Conservation (phyloP, 257 asterid species). For the Buddleja alternifolia region DNA sequence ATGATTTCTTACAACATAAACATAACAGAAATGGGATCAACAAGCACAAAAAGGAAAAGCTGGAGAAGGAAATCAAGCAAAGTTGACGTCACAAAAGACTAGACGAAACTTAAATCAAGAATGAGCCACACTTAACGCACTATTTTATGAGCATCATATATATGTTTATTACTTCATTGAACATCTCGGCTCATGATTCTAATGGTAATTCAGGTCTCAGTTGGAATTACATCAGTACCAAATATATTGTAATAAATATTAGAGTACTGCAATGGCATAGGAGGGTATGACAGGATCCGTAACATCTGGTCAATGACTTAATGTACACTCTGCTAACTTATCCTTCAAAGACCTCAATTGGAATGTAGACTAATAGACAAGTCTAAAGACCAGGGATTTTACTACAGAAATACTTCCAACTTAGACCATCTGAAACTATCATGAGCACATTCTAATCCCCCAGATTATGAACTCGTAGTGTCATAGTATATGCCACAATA, state of each 20-base stretch:
- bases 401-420: background rate
- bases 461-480: background rate
- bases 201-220: background rate
- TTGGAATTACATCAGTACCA: background rate
- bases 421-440: background rate
- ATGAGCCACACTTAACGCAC: too few species aligned
- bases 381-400: background rate
- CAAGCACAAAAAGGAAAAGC: too few species aligned
- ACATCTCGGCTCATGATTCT: too few species aligned
- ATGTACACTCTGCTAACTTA: too few species aligned
- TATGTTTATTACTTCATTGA: too few species aligned
- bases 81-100: too few species aligned
- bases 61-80: too few species aligned
- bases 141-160: too few species aligned
- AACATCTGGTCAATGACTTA: too few species aligned
- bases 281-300: background rate
- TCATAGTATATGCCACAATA: background rate
- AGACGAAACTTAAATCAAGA: too few species aligned
- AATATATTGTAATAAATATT: background rate
- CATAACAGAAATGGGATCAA: too few species aligned
- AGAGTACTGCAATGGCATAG: slow-evolving; percentile 11
- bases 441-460: background rate
- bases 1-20: too few species aligned
- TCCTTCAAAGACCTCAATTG: background rate
- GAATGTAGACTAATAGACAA: background rate